Evolutionary conservation across 2,329 filamentous ascomycete species (phyloP).

Genomic region (Mollisia scopiformis): DNA sequence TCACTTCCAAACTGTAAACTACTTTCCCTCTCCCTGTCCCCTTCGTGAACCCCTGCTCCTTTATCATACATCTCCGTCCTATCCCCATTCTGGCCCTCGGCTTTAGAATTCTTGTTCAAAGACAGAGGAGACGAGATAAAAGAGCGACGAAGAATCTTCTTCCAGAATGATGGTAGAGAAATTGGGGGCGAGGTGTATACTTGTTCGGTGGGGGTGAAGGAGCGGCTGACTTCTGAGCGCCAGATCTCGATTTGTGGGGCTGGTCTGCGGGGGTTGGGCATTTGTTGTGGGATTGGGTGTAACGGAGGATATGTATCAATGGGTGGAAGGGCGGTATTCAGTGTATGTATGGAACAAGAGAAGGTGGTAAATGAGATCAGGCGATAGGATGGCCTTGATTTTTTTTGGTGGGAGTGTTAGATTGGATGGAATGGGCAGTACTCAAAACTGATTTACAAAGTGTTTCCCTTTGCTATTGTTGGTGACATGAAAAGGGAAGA

Average conservation of each 20-base stretch:
- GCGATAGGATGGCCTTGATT: no score
- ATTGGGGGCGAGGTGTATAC: not conserved
- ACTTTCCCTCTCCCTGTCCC: not conserved
- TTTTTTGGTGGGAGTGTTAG: no score
- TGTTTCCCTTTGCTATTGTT: no score
- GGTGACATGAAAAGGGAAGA: no score
- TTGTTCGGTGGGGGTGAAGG: constrained; percentile 12
- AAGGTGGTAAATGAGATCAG: no score
- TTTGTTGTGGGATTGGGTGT: constrained; percentile 26
- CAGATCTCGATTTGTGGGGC: constrained; percentile 51
- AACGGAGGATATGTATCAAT: constrained; percentile 16
- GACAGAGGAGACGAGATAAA: not conserved
- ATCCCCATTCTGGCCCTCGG: not conserved
- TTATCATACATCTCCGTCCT: constrained; percentile 1
- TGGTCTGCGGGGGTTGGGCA: no score
- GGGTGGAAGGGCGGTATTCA: no score
- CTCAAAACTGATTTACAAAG: no score
- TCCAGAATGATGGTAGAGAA: constrained; percentile 6
- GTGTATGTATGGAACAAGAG: no score
- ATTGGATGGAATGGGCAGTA: no score
- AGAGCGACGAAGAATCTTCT: not conserved
- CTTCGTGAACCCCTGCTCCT: not conserved
- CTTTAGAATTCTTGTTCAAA: not conserved
- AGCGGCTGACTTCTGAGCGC: constrained; percentile 50
- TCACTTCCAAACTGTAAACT: constrained; percentile 26